Evolutionary conservation across 73 alveolate genomes (phyloP).

Genomic region (Symbiodinium natans): DNA sequence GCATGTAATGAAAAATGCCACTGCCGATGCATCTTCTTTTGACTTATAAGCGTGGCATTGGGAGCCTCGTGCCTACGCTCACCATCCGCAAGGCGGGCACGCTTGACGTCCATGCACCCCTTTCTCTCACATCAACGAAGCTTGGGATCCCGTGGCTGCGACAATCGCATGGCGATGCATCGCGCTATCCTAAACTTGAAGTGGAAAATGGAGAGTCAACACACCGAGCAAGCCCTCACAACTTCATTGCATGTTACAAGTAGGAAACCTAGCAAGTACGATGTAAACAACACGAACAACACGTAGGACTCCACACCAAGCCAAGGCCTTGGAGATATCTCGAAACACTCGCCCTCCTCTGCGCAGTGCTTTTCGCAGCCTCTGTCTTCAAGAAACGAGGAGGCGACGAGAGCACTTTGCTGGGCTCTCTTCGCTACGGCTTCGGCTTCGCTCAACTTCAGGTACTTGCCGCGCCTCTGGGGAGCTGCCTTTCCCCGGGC

Average conservation of each 20-base stretch:
- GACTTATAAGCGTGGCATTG: too few relatives aligned
- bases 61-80: too few relatives aligned
- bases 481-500: neutral
- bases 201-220: neutral
- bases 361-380: neutral
- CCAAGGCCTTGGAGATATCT: conserved; percentile 40
- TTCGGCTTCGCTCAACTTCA: neutral
- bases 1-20: neutral
- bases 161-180: neutral
- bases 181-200: neutral
- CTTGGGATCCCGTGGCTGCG: neutral
- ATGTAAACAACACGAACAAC: neutral
- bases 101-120: too few relatives aligned
- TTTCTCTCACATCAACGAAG: too few relatives aligned
- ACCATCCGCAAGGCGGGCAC: too few relatives aligned
- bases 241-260: neutral
- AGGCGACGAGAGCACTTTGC: too few relatives aligned
- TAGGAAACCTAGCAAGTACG: neutral
- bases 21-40: too few relatives aligned
- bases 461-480: neutral
- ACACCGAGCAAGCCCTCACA: neutral
- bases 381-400: neutral
- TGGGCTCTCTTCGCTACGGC: too few relatives aligned
- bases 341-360: conserved; percentile 46
- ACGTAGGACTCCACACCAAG: neutral